Evolutionary conservation across 768 basidiomycete species (phyloP).

Genomic region (Amanita thiersii): DNA sequence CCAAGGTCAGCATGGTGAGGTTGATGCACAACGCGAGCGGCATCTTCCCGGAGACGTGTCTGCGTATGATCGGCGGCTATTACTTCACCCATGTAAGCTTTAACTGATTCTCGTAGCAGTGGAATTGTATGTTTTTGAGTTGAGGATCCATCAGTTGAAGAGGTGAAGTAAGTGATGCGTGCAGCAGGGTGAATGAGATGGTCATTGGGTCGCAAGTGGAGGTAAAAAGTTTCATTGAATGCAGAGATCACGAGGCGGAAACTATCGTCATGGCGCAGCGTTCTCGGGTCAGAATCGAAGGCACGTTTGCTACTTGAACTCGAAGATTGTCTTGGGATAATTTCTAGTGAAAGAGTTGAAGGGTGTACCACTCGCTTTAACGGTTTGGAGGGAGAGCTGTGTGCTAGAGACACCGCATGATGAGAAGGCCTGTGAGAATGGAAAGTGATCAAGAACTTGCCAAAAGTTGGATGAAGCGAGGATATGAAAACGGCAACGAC

Average conservation of each 20-base stretch:
- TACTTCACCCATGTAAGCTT: slow-evolving; percentile 72
- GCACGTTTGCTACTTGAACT: slow-evolving; percentile 22
- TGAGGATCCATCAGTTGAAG: slow-evolving; percentile 38
- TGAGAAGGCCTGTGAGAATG: slow-evolving; percentile 4
- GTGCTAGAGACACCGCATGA: slow-evolving; percentile 24
- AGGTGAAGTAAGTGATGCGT: slow-evolving; percentile 57
- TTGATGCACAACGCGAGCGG: slow-evolving; percentile 40
- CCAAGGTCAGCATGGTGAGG: slow-evolving; percentile 48
- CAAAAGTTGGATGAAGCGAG: slow-evolving; percentile 22
- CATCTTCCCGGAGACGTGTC: slow-evolving; percentile 54
- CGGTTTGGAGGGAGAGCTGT: slow-evolving; percentile 37
- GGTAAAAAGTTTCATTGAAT: slow-evolving; percentile 55
- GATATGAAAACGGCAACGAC: slow-evolving; percentile 32
- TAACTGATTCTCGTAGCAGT: slow-evolving; percentile 53
- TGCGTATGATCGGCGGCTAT: slow-evolving; percentile 46
- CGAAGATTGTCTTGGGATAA: slow-evolving; percentile 36
- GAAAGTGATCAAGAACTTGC: slow-evolving; percentile 17
- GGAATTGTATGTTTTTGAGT: slow-evolving; percentile 48
- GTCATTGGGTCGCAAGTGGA: slow-evolving; percentile 74
- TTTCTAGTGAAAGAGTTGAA: slow-evolving; percentile 43
- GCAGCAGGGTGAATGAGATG: slow-evolving; percentile 75
- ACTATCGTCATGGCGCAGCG: slow-evolving; percentile 59
- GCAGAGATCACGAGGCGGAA: slow-evolving; percentile 64
- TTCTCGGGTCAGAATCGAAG: slow-evolving; percentile 28
- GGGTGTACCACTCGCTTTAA: slow-evolving; percentile 44